Evolutionary conservation across 176 grass and related monocot species (phyloP), one percentile per base, ranked within the genome.

Genomic region (Oryza meridionalis): DNA sequence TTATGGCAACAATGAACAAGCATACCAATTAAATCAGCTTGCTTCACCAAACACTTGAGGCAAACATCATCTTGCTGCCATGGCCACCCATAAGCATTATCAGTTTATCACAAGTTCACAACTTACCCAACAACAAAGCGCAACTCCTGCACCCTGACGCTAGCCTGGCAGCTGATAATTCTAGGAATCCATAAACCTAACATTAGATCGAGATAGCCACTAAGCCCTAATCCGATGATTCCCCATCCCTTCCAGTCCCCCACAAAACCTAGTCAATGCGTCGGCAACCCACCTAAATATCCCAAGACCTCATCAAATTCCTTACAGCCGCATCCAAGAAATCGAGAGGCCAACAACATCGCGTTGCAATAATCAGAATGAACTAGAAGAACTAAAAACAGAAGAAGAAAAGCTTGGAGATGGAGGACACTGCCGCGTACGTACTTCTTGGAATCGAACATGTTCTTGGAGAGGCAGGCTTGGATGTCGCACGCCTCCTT

Each of bases 401-500:
- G 10, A 2, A 62, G 29, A 38, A 50, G 42, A 43, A 24, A 26
- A 25, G 0, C 6, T 80, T 5, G 2, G 33, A 70, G 16, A 51
- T n/a, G 14, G 35, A 50, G 7, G 46, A 4, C 2, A 0, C 42
- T 21, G 61, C 2, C 2, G 15, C 6, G 9, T 62, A 10, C 77
- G 47, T 83, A 93, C 94, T 77, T 91, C 78, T 77, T 87, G 83
- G 96, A 85, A 84, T 95, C 84, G 80, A 95, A 98, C 67, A 92
- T 88, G 89, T 92, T 98, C 89, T 94, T 95, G 62, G 96, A 91
- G 87, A 95, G 93, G 71, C 93, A 98, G 47, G 91, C 79, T 72
- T 98, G 96, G 86, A 95, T 98, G 76, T 92, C 89, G 81, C 91
- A 98, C 27, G 96, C 91, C 80, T 95, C 92, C 90, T 98, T 98